A percentile compares a stretch with the other conserved stretches of the same genome.
Evolutionary conservation across 305 asterid genomes (phyloP).

Genomic region (Fraxinus velutina): DNA sequence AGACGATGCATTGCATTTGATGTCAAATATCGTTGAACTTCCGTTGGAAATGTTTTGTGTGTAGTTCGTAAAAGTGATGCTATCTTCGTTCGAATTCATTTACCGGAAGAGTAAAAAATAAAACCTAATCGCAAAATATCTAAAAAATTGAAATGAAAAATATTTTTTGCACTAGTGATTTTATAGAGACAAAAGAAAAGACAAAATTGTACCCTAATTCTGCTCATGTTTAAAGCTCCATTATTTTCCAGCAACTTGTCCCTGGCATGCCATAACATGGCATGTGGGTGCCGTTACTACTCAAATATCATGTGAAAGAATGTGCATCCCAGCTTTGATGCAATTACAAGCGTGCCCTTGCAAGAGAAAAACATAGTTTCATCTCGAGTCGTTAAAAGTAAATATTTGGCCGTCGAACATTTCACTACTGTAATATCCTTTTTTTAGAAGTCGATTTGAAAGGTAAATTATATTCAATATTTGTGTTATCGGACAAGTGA

Average conservation of each 20-base stretch:
- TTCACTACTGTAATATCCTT: not conserved
- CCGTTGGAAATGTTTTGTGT: not conserved
- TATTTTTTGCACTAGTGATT: not conserved
- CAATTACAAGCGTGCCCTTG: not conserved
- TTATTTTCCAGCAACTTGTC: not conserved
- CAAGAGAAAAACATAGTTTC: not conserved
- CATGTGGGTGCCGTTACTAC: constrained; percentile 41
- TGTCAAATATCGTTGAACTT: not conserved
- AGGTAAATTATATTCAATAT: not conserved
- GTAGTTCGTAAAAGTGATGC: not conserved
- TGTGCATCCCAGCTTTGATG: not conserved
- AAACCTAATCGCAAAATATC: not conserved
- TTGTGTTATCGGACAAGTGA: not conserved
- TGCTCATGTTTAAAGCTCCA: constrained; percentile 23
- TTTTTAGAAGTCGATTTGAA: not conserved
- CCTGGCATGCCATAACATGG: constrained; percentile 21
- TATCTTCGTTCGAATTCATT: not conserved
- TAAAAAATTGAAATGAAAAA: not conserved
- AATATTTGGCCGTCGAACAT: not conserved
- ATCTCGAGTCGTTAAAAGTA: not conserved
- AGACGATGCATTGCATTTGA: not conserved
- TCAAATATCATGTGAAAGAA: constrained; percentile 33
- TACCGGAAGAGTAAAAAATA: not conserved
- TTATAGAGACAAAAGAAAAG: not conserved
- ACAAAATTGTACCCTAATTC: not conserved